Conservation (phyloP, 78 protist species). For the Dictyostelium brefeldianum region DNA sequence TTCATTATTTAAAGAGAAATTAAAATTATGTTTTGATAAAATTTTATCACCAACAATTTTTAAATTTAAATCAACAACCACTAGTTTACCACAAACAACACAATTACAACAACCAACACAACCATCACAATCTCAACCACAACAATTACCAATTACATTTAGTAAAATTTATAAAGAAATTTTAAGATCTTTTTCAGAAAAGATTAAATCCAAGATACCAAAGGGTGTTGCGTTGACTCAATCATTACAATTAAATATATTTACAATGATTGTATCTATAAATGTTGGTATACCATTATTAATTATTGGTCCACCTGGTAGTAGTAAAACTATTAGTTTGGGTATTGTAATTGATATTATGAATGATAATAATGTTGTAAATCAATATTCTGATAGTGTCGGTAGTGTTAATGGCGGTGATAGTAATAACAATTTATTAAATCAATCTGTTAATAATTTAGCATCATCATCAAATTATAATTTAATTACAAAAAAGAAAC, state of each 20-base stretch:
- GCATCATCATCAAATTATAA: background rate
- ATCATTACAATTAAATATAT: conserved; percentile 31
- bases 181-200: conserved; percentile 21
- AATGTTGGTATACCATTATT: conserved; percentile 25
- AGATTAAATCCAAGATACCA: conserved; percentile 48
- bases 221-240: conserved; percentile 41
- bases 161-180: conserved; percentile 21
- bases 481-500: conserved; percentile 5
- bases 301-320: conserved; percentile 58
- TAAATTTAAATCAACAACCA: background rate
- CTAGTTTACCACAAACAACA: too few relatives aligned
- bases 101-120: too few relatives aligned
- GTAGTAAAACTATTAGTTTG: conserved; percentile 18
- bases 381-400: background rate
- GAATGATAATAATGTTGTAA: conserved; percentile 36
- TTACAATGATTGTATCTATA: conserved; percentile 20
- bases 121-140: too few relatives aligned
- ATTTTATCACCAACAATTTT: background rate
- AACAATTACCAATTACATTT: conserved; percentile 36
- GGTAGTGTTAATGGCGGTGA: background rate
- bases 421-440: background rate
- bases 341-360: conserved; percentile 51
- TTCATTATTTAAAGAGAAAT: conserved; percentile 1
- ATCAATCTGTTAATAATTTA: background rate
- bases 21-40: conserved; percentile 15